Evolutionary conservation across 257 asterid species (phyloP), one percentile per base, ranked within the genome.

Genomic region (Solanum corneliomulleri): DNA sequence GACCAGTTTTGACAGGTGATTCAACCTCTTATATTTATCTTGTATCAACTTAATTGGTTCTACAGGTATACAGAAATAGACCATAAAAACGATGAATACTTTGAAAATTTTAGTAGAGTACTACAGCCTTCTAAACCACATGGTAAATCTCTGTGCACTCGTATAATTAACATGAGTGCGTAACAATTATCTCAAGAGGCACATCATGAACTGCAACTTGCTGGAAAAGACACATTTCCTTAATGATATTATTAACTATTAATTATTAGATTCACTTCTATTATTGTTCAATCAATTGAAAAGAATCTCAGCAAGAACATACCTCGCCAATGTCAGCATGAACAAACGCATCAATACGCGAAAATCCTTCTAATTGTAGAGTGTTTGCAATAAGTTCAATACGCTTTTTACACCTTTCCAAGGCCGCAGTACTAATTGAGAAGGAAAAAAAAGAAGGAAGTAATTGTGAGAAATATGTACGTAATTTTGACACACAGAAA

Each of bases 321-420:
- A 95, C 98, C 93, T 94, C 96, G 9, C 98, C 98, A 85, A 88
- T 94, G 89, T 94, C 98, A 12, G 91, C 98, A 85, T 95, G 92
- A 87, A 93, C 94, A 89, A 95, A 95, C 86, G 98, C 98, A 88
- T 95, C 98, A 42, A 95, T 93, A 86, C 98, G 93, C 5, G 98
- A 94, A 90, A 95, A 95, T 88, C 98, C 98, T 90, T 95, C 96
- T 91, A 95, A 76, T 88, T 92, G 93, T 84, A 95, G 91, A 49
- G 95, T 91, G 90, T 95, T 92, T 85, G 98, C 98, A 89, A 95
- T 93, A 87, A 95, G 95, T 85, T 94, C 95, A 74, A 94, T 93
- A 86, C 81, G 94, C 82, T 77, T 42, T 89, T 95, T 93, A 84
- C 98, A 95, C 86, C 88, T 95, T 91, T 88, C 92, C 90, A 95